Conservation (phyloP, 768 basidiomycete species). For the Solioccasus polychromus region DNA sequence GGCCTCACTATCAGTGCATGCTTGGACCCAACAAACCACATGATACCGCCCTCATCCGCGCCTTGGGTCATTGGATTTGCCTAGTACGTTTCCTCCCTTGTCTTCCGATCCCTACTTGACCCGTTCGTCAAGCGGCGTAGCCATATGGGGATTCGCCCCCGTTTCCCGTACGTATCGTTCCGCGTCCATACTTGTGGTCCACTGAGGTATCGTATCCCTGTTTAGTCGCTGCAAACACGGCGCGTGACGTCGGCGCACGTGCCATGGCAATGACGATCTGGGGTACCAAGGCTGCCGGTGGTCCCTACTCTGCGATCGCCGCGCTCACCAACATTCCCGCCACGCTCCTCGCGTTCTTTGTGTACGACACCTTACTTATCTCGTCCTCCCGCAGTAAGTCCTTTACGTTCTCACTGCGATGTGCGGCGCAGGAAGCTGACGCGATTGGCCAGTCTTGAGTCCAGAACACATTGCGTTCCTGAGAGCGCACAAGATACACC, state of each 20-base stretch:
- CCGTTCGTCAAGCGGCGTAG: constrained; percentile 40
- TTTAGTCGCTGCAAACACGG: constrained; percentile 65
- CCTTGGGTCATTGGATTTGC: constrained; percentile 55
- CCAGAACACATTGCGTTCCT: constrained; percentile 22
- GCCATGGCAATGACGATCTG: constrained; percentile 61
- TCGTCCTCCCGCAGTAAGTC: constrained; percentile 58
- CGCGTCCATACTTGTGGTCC: not conserved
- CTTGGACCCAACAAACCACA: constrained; percentile 52
- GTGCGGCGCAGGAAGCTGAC: constrained; percentile 10
- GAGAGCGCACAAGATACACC: constrained; percentile 20
- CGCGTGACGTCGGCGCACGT: constrained; percentile 66
- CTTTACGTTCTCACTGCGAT: not conserved
- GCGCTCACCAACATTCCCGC: constrained; percentile 68
- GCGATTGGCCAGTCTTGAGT: constrained; percentile 19
- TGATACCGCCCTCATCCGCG: constrained; percentile 49
- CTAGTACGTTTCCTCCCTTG: constrained; percentile 44
- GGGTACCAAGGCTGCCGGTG: constrained; percentile 51
- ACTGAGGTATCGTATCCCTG: not conserved
- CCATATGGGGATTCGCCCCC: constrained; percentile 60
- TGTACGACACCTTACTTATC: constrained; percentile 56
- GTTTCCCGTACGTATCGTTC: constrained; percentile 37
- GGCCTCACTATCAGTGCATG: constrained; percentile 25
- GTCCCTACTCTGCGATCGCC: constrained; percentile 56
- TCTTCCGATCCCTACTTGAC: constrained; percentile 1
- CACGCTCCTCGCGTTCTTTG: constrained; percentile 47